phyloP scores from a whole-genome alignment of 1,284 basidiomycete genomes.

The Chondrostereum purpureum region DNA sequence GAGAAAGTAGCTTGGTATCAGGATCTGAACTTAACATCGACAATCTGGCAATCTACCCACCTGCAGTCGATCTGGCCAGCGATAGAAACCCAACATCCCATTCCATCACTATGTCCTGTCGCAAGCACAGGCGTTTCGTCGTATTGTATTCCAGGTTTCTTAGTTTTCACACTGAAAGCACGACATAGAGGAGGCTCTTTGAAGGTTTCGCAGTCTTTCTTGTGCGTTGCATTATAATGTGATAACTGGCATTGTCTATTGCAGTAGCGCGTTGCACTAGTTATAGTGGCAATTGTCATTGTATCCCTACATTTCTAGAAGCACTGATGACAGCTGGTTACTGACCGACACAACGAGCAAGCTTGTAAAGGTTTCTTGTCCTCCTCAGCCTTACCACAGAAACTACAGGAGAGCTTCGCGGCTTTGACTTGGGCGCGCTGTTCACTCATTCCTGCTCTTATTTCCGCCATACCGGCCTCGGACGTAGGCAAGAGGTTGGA shows the following conservation, averaged over 20 bases:
- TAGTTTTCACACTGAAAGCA: constrained; percentile 6
- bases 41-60: constrained; percentile 1
- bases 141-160: constrained; percentile 8
- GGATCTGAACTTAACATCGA: too few species aligned
- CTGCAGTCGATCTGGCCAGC: constrained; percentile 10
- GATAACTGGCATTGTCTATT: constrained; percentile 10
- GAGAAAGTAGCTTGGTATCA: neutral
- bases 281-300: neutral
- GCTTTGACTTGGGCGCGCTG: constrained; percentile 8
- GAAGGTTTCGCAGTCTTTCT: constrained; percentile 10
- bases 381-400: constrained; percentile 10
- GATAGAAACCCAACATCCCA: constrained; percentile 11
- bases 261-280: constrained; percentile 8
- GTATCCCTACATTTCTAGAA: neutral
- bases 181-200: constrained; percentile 10
- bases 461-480: constrained; percentile 3
- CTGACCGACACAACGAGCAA: constrained; percentile 11
- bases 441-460: constrained; percentile 7
- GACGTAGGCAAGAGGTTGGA: neutral
- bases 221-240: constrained; percentile 9
- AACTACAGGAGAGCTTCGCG: constrained; percentile 9
- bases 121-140: constrained; percentile 7
- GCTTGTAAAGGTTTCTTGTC: constrained; percentile 9
- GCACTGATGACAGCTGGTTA: neutral
- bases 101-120: constrained; percentile 5